Evolutionary conservation across 176 grass and related monocot genomes (phyloP).

Genomic region (Zoysia pacifica): DNA sequence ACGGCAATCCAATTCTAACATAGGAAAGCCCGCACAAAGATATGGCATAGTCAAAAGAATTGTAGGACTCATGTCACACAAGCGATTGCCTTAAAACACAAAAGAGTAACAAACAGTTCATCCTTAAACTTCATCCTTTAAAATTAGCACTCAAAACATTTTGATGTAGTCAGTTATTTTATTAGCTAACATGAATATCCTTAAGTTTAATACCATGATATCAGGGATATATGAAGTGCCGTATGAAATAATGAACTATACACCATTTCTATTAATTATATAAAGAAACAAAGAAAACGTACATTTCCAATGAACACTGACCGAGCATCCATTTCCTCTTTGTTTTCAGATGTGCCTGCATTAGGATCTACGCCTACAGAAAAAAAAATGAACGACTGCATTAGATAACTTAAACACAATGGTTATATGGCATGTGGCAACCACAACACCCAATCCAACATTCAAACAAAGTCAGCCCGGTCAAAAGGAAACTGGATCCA

Average conservation of each 20-base stretch:
- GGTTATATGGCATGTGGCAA: background rate
- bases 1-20: background rate
- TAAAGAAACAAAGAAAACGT: constrained; percentile 27
- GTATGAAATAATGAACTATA: background rate
- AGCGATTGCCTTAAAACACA: background rate
- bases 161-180: constrained; percentile 14
- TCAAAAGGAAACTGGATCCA: background rate
- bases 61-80: background rate
- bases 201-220: background rate
- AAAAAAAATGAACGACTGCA: background rate
- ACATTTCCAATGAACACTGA: constrained; percentile 76
- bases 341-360: constrained; percentile 57
- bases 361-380: constrained; percentile 53
- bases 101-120: background rate
- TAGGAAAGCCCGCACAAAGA: background rate
- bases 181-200: background rate
- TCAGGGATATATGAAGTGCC: background rate
- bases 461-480: background rate
- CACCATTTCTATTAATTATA: constrained; percentile 1
- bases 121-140: background rate
- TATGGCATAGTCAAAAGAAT: background rate
- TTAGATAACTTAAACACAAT: background rate
- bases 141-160: background rate
- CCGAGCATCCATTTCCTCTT: constrained; percentile 70
- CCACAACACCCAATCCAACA: constrained; percentile 1